Percentiles rank a stretch among this genome's conserved stretches.
Conservation (phyloP, 2,329 filamentous ascomycete species). For the Ophiostoma ips region DNA sequence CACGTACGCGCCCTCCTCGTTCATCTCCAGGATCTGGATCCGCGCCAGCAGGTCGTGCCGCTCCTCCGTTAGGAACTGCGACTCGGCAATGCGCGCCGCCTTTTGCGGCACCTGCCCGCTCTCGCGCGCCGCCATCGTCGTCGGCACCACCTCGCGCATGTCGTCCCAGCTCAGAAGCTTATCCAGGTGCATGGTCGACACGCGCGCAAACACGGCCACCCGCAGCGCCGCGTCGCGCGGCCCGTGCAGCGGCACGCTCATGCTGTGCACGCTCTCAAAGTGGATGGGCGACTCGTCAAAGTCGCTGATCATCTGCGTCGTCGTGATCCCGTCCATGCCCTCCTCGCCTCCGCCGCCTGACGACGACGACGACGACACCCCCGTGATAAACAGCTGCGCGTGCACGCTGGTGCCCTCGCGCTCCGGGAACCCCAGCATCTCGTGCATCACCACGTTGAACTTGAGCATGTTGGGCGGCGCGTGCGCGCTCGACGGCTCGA, state of each 20-base stretch:
- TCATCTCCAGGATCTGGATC: constrained; percentile 79
- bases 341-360: constrained; percentile 26
- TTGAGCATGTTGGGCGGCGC: constrained; percentile 87
- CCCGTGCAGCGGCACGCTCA: constrained; percentile 77
- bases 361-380: constrained; percentile 49
- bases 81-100: constrained; percentile 66
- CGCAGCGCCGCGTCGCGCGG: constrained; percentile 62
- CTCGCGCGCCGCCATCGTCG: constrained; percentile 30
- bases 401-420: constrained; percentile 92
- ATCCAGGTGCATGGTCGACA: constrained; percentile 87
- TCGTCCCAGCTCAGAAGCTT: constrained; percentile 98
- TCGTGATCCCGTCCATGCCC: constrained; percentile 62
- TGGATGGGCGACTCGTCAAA: constrained; percentile 88
- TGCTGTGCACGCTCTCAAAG: constrained; percentile 96
- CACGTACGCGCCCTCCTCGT: constrained; percentile 79
- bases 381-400: constrained; percentile 90
- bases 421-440: constrained; percentile 87
- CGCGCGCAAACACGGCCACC: constrained; percentile 81
- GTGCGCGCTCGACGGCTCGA: constrained; percentile 87
- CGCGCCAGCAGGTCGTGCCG: constrained; percentile 84
- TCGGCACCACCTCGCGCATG: constrained; percentile 67
- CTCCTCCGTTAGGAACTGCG: constrained; percentile 86
- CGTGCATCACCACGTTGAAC: constrained; percentile 98
- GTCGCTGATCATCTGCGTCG: constrained; percentile 83
- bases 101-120: constrained; percentile 25